These are phyloP conservation scores for Cytospora mali DNA, from an alignment of 2,329 filamentous ascomycete genomes.

Conservation along the genomic window DNA sequence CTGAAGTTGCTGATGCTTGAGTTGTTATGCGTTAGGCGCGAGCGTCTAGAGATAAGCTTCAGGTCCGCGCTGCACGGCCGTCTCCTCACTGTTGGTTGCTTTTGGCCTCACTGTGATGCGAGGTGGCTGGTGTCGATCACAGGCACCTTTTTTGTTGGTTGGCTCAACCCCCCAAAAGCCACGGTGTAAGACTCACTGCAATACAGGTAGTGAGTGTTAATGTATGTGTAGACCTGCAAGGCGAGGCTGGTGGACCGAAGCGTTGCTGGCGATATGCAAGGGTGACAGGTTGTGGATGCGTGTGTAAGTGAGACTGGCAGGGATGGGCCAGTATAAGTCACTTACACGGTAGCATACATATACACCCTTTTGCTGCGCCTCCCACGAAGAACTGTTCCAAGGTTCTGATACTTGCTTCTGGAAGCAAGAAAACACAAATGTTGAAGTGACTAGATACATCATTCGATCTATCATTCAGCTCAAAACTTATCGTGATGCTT, in stretches of 20 bases:
- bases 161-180: too few relatives aligned
- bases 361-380: background rate
- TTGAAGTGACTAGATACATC: too few relatives aligned
- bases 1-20: background rate
- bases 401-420: too few relatives aligned
- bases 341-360: background rate
- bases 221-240: background rate
- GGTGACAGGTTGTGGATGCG: background rate
- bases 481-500: background rate
- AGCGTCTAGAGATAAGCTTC: background rate
- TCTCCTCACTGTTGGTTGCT: background rate
- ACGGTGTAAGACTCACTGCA: background rate
- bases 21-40: too few relatives aligned
- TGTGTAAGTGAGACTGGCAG: background rate
- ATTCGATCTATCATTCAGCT: background rate
- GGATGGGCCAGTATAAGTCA: background rate
- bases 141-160: background rate
- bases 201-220: background rate
- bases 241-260: conserved; percentile 1
- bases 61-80: background rate
- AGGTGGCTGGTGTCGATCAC: background rate
- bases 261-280: background rate
- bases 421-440: background rate
- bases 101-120: background rate
- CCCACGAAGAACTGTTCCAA: too few relatives aligned